Evolutionary conservation across 306 rosid species (phyloP), one percentile per base, ranked within the genome.

Genomic region (Abrus pulchellus): DNA sequence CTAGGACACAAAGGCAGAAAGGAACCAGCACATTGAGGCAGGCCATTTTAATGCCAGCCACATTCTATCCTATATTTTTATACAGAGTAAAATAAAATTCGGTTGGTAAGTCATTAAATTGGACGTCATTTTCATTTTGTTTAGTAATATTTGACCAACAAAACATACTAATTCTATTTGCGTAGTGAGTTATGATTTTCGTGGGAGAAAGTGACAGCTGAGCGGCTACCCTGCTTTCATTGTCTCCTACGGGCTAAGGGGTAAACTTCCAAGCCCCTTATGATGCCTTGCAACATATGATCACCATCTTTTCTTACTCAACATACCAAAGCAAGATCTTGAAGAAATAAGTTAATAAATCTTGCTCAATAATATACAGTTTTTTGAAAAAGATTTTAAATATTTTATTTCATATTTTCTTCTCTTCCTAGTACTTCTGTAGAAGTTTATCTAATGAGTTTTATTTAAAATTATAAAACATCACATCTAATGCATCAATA

Each of bases 51-150:
- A 14, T 54, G 30, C 9, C 60, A 14, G 60, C 8, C n/a, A 54
- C 27, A 45, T 45, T 44, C 40, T 68, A 12, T 27, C 40, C 50
- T 7, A 65, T 14, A 43, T 28, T 65, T 41, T 14, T 41, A n/a
- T 38, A 28, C n/a, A 27, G 32, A 57, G 47, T 11, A 33, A 12
- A 47, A 60, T 30, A 32, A 38, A 14, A 30, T 20, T 53, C 44
- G 73, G 80, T 80, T 77, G 85, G 73, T 54, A 9, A 62, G 67
- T 30, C 82, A 48, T 49, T 66, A 28, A 78, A 4, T 62, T 36
- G 44, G 27, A 63, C 76, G 66, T 81, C 81, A 2, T 61, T 82
- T 79, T 85, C 86, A 81, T 47, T 81, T 85, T 85, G 82, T 80
- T 68, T 11, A 45, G 81, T 78, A 79, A 68, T 57, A 85, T 85